Base-by-base conservation (phyloP, 352 stramenopile species). In the Phytophthora hybrid region DNA sequence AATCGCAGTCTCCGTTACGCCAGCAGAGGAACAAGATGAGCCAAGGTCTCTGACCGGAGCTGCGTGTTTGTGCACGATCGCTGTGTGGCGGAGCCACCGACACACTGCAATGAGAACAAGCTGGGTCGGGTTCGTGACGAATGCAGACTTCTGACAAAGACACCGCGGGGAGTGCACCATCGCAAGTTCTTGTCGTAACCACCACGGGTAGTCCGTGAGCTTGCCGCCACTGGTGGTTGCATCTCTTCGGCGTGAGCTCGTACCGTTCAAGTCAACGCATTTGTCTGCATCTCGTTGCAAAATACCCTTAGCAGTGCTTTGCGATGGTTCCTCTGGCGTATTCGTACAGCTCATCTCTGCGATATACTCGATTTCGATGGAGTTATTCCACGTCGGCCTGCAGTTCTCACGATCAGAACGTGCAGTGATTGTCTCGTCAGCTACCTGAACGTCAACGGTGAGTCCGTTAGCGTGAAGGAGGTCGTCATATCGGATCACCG, bases 61-160 rank as follows among this genome's bases (percentile, higher is more conserved):
- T 37, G 56, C 37, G 58, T 67, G 53, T 14, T 64, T 41, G 34
- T 41, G 34, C 34, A 16, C 34, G 49, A 52, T 70, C 18, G 64
- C 69, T 10, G 52, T 65, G 14, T 58, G 32, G 1, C 69, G 69
- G 11, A 90, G 56, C 83, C 81, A 90, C 26, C 55, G 65, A 6
- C 66, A 71, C 4, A 88, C 37, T 34, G 76, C 63, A 29, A 74
- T 11, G 26, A 82, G 53, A 55, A 57, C 66, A 57, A 77, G 69
- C 53, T 74, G 73, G 1, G n/a, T 21, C 5, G 10, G 19, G 0
- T 41, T 75, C 0, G 59, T 63, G 39, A 70, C 61, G 26, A 82
- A 70, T 3, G 14, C 44, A 39, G 29, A 14, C 9, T 19, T 11
- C 19, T 83, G 76, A 56, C 81, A 88, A 44, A 41, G 26, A 63